Evolutionary conservation across 306 rosid genomes (phyloP).

Genomic region (Glycine soja): DNA sequence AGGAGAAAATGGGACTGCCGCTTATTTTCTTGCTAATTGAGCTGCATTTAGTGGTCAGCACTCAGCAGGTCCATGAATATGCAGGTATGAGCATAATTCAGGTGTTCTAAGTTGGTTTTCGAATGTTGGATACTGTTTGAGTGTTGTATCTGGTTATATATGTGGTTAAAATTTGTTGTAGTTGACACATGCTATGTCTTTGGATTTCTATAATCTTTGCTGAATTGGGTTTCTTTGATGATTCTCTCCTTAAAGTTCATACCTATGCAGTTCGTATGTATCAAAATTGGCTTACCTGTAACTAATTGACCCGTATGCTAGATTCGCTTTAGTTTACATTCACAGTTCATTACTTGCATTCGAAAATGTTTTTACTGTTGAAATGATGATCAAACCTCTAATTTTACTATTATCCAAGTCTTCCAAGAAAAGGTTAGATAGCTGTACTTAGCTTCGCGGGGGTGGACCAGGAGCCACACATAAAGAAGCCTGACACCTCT

Average conservation of each 20-base stretch:
- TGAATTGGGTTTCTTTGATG: conserved; percentile 23
- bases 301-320: neutral
- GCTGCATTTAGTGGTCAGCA: conserved; percentile 57
- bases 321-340: neutral
- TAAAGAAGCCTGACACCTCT: too few relatives aligned
- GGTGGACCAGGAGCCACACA: too few relatives aligned
- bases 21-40: conserved; percentile 58
- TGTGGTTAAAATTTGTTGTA: neutral
- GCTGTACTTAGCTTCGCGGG: too few relatives aligned
- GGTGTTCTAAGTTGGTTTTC: conserved; percentile 39
- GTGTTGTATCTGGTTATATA: conserved; percentile 12
- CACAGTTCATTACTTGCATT: neutral
- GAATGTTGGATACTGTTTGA: neutral
- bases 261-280: neutral
- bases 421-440: neutral
- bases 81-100: conserved; percentile 68
- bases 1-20: conserved; percentile 59
- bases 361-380: neutral
- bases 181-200: neutral
- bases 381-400: neutral
- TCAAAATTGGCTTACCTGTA: conserved; percentile 7
- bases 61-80: conserved; percentile 59
- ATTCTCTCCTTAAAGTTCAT: conserved; percentile 21
- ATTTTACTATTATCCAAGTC: neutral
- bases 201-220: conserved; percentile 22